A percentile compares a stretch with the other conserved stretches of the same genome.
Conservation (phyloP, 495 filamentous ascomycete species). For the Sporormia fimetaria region DNA sequence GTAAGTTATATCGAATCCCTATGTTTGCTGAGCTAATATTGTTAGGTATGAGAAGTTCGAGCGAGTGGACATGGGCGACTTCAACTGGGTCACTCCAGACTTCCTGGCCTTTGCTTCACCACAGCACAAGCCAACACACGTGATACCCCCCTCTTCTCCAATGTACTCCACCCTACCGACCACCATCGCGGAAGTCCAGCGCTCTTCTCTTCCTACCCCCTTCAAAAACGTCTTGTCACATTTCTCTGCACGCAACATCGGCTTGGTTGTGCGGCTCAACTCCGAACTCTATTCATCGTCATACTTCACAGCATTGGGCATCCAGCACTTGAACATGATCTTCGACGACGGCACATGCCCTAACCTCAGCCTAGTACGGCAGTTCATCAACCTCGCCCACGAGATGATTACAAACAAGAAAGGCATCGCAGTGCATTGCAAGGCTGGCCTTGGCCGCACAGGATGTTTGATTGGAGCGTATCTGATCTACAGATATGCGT, state of each 20-base stretch:
- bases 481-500: constrained; percentile 94
- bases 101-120: constrained; percentile 97
- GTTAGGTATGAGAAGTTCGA: constrained; percentile 79
- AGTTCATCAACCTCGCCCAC: constrained; percentile 90
- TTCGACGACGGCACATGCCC: constrained; percentile 98
- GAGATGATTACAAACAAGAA: constrained; percentile 81
- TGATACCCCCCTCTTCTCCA: constrained; percentile 58
- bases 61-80: constrained; percentile 94
- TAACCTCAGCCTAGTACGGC: constrained; percentile 66
- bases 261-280: constrained; percentile 89
- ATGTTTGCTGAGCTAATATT: constrained; percentile 15
- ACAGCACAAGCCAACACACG: constrained; percentile 61
- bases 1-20: constrained; percentile 38
- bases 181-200: constrained; percentile 52
- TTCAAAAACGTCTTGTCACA: constrained; percentile 94
- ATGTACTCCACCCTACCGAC: constrained; percentile 61
- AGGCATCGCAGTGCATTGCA: constrained; percentile 95
- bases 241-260: constrained; percentile 75
- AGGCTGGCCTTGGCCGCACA: constrained; percentile 91
- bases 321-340: constrained; percentile 96
- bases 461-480: constrained; percentile 96
- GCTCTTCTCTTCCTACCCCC: constrained; percentile 54
- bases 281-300: constrained; percentile 89
- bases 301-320: constrained; percentile 89
- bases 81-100: constrained; percentile 95